Evolutionary conservation across 768 basidiomycete species (phyloP).

Genomic region (Coprinopsis marcescibilis): DNA sequence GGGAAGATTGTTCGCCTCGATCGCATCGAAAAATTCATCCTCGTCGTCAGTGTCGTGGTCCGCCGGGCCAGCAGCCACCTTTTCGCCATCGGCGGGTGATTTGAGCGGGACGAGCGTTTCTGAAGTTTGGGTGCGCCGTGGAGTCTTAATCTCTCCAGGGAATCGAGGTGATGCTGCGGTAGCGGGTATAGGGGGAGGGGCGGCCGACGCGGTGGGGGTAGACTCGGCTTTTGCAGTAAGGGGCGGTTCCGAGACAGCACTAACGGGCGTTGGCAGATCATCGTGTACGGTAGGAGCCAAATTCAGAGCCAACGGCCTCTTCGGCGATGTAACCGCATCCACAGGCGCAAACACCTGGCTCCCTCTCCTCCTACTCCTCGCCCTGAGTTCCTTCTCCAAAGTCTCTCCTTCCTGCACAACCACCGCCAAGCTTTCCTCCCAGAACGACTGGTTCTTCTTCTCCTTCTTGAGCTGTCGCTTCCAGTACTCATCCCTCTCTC

Average conservation of each 20-base stretch:
- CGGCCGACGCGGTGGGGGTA: neutral
- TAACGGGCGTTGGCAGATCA: constrained; percentile 12
- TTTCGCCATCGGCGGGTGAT: neutral
- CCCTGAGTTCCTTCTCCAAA: constrained; percentile 74
- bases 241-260: neutral
- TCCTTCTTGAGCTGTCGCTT: constrained; percentile 59
- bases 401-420: constrained; percentile 84
- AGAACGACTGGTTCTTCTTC: constrained; percentile 56
- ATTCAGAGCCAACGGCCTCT: constrained; percentile 15
- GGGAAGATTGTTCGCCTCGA: constrained; percentile 75
- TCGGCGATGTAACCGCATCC: constrained; percentile 15
- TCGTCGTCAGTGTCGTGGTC: constrained; percentile 65
- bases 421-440: constrained; percentile 86
- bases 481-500: constrained; percentile 82
- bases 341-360: constrained; percentile 48
- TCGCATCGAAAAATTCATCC: constrained; percentile 98
- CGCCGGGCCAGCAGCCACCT: constrained; percentile 11
- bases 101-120: constrained; percentile 12
- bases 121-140: constrained; percentile 8
- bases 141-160: constrained; percentile 5
- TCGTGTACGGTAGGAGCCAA: constrained; percentile 11
- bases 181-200: neutral
- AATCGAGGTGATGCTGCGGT: neutral
- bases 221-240: too few species aligned
- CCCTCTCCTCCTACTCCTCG: constrained; percentile 50